Base-by-base conservation (phyloP, 2,329 filamentous ascomycete species). In the Penicillium olsonii region DNA sequence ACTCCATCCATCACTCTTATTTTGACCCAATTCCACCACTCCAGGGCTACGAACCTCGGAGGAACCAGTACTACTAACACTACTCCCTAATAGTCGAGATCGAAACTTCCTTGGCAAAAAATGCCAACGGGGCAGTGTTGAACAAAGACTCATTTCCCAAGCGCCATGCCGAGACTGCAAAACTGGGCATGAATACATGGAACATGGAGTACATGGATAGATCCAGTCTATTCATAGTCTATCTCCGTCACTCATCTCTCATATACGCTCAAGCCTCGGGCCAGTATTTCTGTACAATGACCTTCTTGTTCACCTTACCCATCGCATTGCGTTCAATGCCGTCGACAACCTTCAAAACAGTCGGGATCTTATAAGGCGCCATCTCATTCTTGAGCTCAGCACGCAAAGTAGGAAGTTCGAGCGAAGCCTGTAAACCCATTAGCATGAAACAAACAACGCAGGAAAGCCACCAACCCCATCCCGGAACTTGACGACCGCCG, bases 321-420 rank as follows among this genome's bases (percentile, higher is more conserved):
- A 99, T 99, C 26, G 92, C 92, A 50, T 68, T 68, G 22, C 66
- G 65, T 39, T 68, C 65, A 34, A 68, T 68, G 33, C 83, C 73
- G 39, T 89, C 85, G 15, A 97, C 90, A 5, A 95, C 75, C 68
- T 84, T 87, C 70, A 97, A 76, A 52, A 96, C 85, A 67, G 94
- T 90, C 0, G 94, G 94, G 48, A 97, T 92, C 79, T 99, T 97
- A 73, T 97, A 96, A 54, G 81, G 84, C 2, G 87, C 94, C 57
- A 97, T 65, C 44, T 68, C 65, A n/a, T 55, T 59, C 51, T 68
- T 68, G 22, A 68, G 75, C 12, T 65, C 50, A 5, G 63, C 46
- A 5, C 71, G 69, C 9, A 74, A 62, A 4, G 54, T 40, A 12
- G 57, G 55, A 5, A 74, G 53, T 4, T 71, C 64, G 15, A 68